phyloP scores from a whole-genome alignment of 768 basidiomycete genomes.

The Naganishia randhawae region DNA sequence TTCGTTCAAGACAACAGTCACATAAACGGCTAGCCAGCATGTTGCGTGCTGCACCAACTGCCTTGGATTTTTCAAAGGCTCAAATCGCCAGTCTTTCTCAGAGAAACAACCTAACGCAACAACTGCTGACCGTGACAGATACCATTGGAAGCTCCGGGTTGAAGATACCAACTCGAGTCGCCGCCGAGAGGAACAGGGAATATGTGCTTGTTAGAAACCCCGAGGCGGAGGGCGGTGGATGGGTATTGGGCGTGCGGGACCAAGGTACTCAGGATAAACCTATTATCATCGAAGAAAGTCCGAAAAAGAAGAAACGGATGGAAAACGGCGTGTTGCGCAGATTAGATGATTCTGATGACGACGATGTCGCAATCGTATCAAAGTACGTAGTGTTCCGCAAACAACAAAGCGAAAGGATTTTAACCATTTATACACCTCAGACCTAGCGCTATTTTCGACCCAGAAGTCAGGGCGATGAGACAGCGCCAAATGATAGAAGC shows the following conservation, averaged over 20 bases:
- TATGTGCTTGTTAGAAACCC: slow-evolving; percentile 94
- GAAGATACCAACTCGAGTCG: slow-evolving; percentile 86
- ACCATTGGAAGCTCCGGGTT: slow-evolving; percentile 79
- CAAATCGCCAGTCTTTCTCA: slow-evolving; percentile 88
- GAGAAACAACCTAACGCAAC: slow-evolving; percentile 86
- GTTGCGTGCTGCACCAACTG: slow-evolving; percentile 70
- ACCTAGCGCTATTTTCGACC: slow-evolving; percentile 29
- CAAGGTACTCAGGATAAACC: slow-evolving; percentile 79
- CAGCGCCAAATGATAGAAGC: slow-evolving; percentile 47
- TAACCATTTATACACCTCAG: not conserved
- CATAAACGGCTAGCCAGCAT: slow-evolving; percentile 87
- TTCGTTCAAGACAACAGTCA: slow-evolving; percentile 91
- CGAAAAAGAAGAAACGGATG: slow-evolving; percentile 35
- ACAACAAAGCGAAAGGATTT: not conserved
- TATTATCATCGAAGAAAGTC: slow-evolving; percentile 66
- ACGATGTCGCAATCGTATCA: slow-evolving; percentile 46
- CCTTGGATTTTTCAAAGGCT: slow-evolving; percentile 92
- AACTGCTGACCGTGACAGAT: slow-evolving; percentile 85
- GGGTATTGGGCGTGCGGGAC: slow-evolving; percentile 88
- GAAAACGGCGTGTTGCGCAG: slow-evolving; percentile 14
- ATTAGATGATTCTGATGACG: slow-evolving; percentile 37
- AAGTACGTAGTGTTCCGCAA: slow-evolving; percentile 18
- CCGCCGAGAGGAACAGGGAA: slow-evolving; percentile 88
- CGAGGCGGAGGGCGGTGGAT: slow-evolving; percentile 72
- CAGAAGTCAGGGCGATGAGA: slow-evolving; percentile 40